A percentile compares a stretch with the other conserved stretches of the same genome.
phyloP scores from a whole-genome alignment of 2,329 filamentous ascomycete species.

The Talaromyces sp. region DNA sequence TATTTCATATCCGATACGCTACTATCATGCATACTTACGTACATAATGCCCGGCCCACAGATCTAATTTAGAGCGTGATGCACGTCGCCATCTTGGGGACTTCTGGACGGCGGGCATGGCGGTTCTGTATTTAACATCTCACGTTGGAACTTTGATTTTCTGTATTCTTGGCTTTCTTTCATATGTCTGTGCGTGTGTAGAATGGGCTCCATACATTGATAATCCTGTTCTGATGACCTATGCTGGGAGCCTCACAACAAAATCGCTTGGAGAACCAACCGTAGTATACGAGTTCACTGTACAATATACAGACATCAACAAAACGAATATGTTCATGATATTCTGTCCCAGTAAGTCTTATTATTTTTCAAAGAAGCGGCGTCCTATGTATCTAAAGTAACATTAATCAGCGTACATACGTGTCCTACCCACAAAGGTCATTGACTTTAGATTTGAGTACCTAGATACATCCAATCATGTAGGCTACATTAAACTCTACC shows the following conservation, averaged over 20 bases:
- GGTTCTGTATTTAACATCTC: background rate
- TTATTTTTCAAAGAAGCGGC: background rate
- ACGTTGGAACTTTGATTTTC: background rate
- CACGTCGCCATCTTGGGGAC: constrained; percentile 4
- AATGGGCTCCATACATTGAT: background rate
- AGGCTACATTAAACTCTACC: background rate
- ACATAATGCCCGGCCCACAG: background rate
- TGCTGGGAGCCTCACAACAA: background rate
- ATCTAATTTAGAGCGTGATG: background rate
- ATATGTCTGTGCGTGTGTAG: background rate
- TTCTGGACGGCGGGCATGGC: background rate
- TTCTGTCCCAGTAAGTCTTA: too few relatives aligned
- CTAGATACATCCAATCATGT: background rate
- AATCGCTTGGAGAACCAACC: background rate
- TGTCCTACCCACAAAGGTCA: background rate
- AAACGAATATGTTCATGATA: background rate
- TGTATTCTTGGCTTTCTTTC: too few relatives aligned
- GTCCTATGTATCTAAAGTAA: background rate
- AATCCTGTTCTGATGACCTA: background rate
- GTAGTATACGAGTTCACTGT: background rate
- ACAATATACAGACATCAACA: background rate
- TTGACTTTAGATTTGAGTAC: background rate
- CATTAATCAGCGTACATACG: background rate
- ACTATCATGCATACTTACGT: background rate
- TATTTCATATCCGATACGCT: background rate